phyloP scores from a whole-genome alignment of 805 yeast genomes.

The Yarrowia bubula region DNA sequence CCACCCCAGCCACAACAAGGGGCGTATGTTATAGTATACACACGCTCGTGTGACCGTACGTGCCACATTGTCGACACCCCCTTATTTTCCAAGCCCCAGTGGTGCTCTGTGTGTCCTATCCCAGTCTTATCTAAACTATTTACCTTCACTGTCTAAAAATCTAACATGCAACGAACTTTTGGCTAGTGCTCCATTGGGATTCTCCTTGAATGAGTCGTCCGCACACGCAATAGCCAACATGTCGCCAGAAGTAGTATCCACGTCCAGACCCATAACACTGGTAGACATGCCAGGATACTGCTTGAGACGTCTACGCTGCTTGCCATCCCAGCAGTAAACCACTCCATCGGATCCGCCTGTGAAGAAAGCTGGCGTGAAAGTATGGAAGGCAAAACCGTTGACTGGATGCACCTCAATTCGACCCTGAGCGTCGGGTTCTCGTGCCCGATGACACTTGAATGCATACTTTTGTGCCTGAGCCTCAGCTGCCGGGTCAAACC shows the following conservation, averaged over 20 bases:
- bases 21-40: too few relatives aligned
- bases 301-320: constrained; percentile 46
- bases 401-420: constrained; percentile 54
- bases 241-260: constrained; percentile 36
- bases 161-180: constrained; percentile 5
- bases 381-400: constrained; percentile 48
- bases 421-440: constrained; percentile 38
- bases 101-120: too few relatives aligned
- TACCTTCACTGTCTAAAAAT: not conserved
- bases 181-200: constrained; percentile 27
- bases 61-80: too few relatives aligned
- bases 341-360: constrained; percentile 55
- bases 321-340: constrained; percentile 53
- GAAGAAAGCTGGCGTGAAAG: constrained; percentile 43
- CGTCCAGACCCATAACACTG: constrained; percentile 46
- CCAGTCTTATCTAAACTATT: too few relatives aligned
- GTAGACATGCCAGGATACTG: constrained; percentile 42
- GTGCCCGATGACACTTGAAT: constrained; percentile 70
- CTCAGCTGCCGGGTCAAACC: constrained; percentile 50
- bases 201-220: constrained; percentile 49
- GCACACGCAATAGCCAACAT: constrained; percentile 49
- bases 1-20: too few relatives aligned
- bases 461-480: constrained; percentile 57
- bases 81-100: too few relatives aligned
- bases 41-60: too few relatives aligned